Conservation (phyloP, 179 eudicot genomes). For the Spergularia azorica region DNA sequence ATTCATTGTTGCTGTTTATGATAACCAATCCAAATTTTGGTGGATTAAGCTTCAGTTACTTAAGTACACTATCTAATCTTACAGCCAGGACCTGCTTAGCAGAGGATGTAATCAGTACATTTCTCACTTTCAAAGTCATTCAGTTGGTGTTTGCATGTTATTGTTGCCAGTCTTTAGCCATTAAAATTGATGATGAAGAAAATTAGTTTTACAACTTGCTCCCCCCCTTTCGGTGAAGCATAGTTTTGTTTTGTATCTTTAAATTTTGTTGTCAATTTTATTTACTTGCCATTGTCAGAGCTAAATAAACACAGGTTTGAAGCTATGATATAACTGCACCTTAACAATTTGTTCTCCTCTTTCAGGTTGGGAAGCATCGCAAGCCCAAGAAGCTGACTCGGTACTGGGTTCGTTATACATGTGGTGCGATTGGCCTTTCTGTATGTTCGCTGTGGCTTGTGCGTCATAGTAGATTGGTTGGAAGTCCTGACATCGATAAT, state of each 20-base stretch:
- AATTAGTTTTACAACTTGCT: not conserved
- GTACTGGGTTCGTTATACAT: constrained; percentile 82
- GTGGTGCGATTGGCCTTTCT: constrained; percentile 79
- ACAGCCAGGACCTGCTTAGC: too few relatives aligned
- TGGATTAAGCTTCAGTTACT: not conserved
- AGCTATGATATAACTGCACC: not conserved
- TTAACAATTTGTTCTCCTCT: constrained; percentile 18
- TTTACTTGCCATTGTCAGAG: not conserved
- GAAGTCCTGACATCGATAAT: constrained; percentile 90
- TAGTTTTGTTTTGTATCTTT: not conserved
- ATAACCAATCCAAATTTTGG: not conserved
- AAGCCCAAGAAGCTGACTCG: constrained; percentile 75
- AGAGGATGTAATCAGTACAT: too few relatives aligned
- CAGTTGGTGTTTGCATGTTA: constrained; percentile 6
- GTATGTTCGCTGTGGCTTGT: constrained; percentile 82
- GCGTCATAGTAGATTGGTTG: constrained; percentile 84
- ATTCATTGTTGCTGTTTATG: not conserved
- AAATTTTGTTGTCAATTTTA: not conserved
- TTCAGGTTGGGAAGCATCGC: constrained; percentile 71
- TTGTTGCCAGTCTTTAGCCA: constrained; percentile 3
- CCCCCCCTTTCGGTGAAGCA: constrained; percentile 10
- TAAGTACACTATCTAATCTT: too few relatives aligned
- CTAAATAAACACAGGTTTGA: not conserved
- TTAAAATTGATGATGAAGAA: not conserved
- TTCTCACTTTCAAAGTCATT: too few relatives aligned